Conservation (phyloP, 2,329 filamentous ascomycete genomes). For the Colletotrichum caudatum region DNA sequence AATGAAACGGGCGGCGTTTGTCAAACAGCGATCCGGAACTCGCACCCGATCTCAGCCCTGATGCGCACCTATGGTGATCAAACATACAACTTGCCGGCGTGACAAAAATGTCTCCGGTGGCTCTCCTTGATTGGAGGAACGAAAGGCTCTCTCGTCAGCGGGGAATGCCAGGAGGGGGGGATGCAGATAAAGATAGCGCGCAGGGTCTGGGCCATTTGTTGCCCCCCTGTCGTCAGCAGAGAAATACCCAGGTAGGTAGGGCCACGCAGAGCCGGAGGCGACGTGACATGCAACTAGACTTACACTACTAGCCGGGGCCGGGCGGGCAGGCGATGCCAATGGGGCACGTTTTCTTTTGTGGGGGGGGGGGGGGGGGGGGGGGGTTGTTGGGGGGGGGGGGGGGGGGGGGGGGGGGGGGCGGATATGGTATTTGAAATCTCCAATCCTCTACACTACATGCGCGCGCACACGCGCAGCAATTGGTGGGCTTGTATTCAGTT, state of each 20-base stretch:
- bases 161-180: constrained; percentile 8
- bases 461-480: not conserved
- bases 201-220: not conserved
- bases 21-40: constrained; percentile 7
- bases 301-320: not conserved
- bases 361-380: not conserved
- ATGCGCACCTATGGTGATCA: constrained; percentile 24
- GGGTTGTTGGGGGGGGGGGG: no score
- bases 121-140: constrained; percentile 27
- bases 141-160: constrained; percentile 8
- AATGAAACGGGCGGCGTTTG: not conserved
- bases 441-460: not conserved
- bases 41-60: constrained; percentile 21
- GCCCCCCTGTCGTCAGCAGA: not conserved
- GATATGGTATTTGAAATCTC: constrained; percentile 35
- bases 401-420: no score
- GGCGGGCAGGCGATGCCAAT: constrained; percentile 23
- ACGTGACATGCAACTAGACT: not conserved
- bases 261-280: not conserved
- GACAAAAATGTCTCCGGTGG: constrained; percentile 9
- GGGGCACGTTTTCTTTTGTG: not conserved
- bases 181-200: constrained; percentile 11
- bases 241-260: no score
- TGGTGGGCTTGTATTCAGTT: constrained; percentile 19
- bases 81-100: constrained; percentile 15